A percentile compares a stretch with the other conserved stretches of the same genome.
These are phyloP conservation scores for Drechslerella coelobrocha DNA, from an alignment of 2,329 filamentous ascomycete species.

Conservation along the genomic window DNA sequence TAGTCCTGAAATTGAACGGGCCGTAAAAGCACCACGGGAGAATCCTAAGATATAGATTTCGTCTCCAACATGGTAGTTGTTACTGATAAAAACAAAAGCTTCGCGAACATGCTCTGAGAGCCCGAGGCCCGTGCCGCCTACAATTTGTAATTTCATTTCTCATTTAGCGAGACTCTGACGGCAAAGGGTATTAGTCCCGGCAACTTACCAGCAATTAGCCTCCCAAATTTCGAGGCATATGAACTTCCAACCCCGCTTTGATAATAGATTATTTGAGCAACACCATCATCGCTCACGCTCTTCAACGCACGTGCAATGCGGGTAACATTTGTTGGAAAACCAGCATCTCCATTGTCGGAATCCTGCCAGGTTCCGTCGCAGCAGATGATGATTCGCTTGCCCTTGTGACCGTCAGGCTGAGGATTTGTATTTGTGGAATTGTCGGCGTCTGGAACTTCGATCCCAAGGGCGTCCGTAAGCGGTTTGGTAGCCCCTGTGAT, in stretches of 20 bases:
- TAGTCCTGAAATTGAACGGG: slow-evolving; percentile 65
- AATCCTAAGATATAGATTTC: slow-evolving; percentile 67
- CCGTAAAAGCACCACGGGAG: slow-evolving; percentile 68
- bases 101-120: slow-evolving; percentile 64
- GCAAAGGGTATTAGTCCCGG: background rate
- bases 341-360: slow-evolving; percentile 52
- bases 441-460: slow-evolving; percentile 42
- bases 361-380: slow-evolving; percentile 55
- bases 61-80: slow-evolving; percentile 68
- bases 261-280: slow-evolving; percentile 67
- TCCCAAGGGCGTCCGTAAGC: background rate
- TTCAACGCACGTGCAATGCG: slow-evolving; percentile 67
- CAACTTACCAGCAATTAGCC: slow-evolving; percentile 39
- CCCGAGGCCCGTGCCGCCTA: slow-evolving; percentile 53
- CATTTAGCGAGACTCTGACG: background rate
- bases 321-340: slow-evolving; percentile 63
- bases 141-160: background rate
- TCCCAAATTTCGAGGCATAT: slow-evolving; percentile 41
- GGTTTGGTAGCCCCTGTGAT: background rate
- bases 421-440: slow-evolving; percentile 43
- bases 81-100: slow-evolving; percentile 69
- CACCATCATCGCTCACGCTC: slow-evolving; percentile 62
- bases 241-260: slow-evolving; percentile 67
- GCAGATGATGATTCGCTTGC: slow-evolving; percentile 53
- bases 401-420: slow-evolving; percentile 41